phyloP scores from a whole-genome alignment of 345 rosid species.

The Pugionium dolabratum region DNA sequence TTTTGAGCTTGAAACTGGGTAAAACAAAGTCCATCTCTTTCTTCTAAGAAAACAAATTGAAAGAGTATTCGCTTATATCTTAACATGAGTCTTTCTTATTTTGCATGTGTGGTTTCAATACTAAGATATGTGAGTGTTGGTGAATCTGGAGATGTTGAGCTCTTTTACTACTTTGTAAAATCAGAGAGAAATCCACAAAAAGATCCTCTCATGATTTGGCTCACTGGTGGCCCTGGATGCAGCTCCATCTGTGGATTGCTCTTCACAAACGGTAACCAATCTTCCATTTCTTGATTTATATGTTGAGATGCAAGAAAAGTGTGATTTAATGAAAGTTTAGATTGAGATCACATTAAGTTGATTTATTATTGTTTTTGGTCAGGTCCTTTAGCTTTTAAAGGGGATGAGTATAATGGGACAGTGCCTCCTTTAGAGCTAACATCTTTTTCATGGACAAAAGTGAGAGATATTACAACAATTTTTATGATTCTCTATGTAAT shows the following conservation, averaged over 20 bases:
- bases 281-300: too few relatives aligned
- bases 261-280: slow-evolving; percentile 55
- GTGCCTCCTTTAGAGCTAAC: slow-evolving; percentile 60
- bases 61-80: background rate
- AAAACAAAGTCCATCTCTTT: background rate
- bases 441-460: slow-evolving; percentile 76
- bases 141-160: slow-evolving; percentile 49
- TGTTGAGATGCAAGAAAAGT: background rate
- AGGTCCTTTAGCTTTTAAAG: slow-evolving; percentile 70
- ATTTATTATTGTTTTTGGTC: background rate
- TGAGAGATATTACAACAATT: slow-evolving; percentile 1
- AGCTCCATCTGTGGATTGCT: slow-evolving; percentile 49
- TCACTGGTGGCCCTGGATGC: slow-evolving; percentile 85
- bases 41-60: background rate
- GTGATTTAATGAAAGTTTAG: background rate
- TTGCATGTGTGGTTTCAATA: slow-evolving; percentile 7
- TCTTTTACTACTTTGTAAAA: slow-evolving; percentile 63
- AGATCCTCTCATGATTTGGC: slow-evolving; percentile 71
- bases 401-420: slow-evolving; percentile 62
- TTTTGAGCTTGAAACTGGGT: slow-evolving; percentile 76
- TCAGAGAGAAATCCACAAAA: slow-evolving; percentile 54
- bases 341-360: too few relatives aligned
- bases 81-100: slow-evolving; percentile 6
- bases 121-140: slow-evolving; percentile 60
- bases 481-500: background rate